phyloP scores from a whole-genome alignment of 2,329 filamentous ascomycete species.

The Aspergillus oerlinghausenensis region DNA sequence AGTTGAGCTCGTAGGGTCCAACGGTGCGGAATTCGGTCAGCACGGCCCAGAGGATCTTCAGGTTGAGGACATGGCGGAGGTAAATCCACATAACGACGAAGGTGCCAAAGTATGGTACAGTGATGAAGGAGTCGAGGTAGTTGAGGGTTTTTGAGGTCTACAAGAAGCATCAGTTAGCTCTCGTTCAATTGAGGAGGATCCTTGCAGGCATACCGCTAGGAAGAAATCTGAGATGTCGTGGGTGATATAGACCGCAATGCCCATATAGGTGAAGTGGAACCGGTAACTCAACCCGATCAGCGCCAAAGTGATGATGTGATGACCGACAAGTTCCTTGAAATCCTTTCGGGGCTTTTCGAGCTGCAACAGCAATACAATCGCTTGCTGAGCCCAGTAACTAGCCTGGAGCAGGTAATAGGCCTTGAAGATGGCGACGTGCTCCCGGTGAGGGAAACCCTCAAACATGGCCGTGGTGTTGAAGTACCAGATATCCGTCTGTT shows the following conservation, averaged over 20 bases:
- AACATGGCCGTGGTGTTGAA: slow-evolving; percentile 92
- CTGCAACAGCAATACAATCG: slow-evolving; percentile 77
- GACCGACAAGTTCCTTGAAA: slow-evolving; percentile 85
- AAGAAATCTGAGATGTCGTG: slow-evolving; percentile 96
- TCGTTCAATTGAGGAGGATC: background rate
- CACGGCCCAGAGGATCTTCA: slow-evolving; percentile 44
- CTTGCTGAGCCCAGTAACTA: slow-evolving; percentile 93
- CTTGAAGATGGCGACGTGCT: slow-evolving; percentile 78
- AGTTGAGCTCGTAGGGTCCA: slow-evolving; percentile 45
- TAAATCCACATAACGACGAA: slow-evolving; percentile 88
- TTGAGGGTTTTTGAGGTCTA: slow-evolving; percentile 88
- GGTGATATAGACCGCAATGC: slow-evolving; percentile 86
- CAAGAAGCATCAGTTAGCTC: background rate
- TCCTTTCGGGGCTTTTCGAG: slow-evolving; percentile 93
- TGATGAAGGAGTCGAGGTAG: slow-evolving; percentile 75
- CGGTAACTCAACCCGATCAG: slow-evolving; percentile 85
- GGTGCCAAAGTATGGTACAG: slow-evolving; percentile 76
- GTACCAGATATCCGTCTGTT: slow-evolving; percentile 86
- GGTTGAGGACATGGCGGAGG: slow-evolving; percentile 67
- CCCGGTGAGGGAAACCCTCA: slow-evolving; percentile 76
- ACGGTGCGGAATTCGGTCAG: slow-evolving; percentile 45
- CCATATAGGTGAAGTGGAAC: slow-evolving; percentile 96
- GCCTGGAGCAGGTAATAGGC: slow-evolving; percentile 94
- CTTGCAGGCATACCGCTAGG: slow-evolving; percentile 61
- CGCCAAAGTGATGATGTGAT: slow-evolving; percentile 83